Conservation (phyloP, 176 grass and related monocot genomes). For the Raddia distichophylla region DNA sequence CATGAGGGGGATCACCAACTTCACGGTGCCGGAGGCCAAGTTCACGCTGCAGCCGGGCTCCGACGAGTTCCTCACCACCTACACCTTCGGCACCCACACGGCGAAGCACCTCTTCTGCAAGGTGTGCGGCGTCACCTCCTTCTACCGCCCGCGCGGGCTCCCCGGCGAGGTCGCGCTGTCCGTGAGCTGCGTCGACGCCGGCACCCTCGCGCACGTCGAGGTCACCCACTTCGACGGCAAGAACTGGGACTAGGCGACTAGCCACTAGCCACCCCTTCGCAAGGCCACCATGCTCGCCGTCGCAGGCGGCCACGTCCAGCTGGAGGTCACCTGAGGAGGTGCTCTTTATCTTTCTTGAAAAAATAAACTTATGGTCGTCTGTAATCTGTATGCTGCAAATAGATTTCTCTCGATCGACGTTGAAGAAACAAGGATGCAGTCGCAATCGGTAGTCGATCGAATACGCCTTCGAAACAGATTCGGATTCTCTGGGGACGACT, state of each 20-base stretch:
- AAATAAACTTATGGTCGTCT: too few species aligned
- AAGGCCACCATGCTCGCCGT: too few species aligned
- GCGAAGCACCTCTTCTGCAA: constrained; percentile 83
- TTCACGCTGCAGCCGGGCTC: constrained; percentile 55
- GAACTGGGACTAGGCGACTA: constrained; percentile 83
- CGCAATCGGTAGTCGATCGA: too few species aligned
- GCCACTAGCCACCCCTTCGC: too few species aligned
- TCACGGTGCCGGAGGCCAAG: constrained; percentile 63
- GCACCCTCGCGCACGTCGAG: constrained; percentile 73
- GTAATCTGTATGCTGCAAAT: too few species aligned
- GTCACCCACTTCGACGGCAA: constrained; percentile 51
- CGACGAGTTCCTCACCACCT: constrained; percentile 65
- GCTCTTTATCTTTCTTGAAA: too few species aligned
- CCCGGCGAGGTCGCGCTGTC: constrained; percentile 76
- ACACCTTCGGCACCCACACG: constrained; percentile 87
- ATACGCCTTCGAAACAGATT: too few species aligned
- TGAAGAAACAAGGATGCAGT: too few species aligned
- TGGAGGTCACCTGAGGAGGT: too few species aligned
- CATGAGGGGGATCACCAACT: constrained; percentile 68
- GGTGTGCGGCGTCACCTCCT: constrained; percentile 85
- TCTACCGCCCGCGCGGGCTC: constrained; percentile 78
- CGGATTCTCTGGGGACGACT: too few species aligned
- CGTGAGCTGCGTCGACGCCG: constrained; percentile 63
- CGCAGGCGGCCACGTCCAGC: too few species aligned
- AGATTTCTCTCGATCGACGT: too few species aligned